These are phyloP conservation scores for Didymella exigua DNA, from an alignment of 2,329 filamentous ascomycete species.

Conservation along the genomic window DNA sequence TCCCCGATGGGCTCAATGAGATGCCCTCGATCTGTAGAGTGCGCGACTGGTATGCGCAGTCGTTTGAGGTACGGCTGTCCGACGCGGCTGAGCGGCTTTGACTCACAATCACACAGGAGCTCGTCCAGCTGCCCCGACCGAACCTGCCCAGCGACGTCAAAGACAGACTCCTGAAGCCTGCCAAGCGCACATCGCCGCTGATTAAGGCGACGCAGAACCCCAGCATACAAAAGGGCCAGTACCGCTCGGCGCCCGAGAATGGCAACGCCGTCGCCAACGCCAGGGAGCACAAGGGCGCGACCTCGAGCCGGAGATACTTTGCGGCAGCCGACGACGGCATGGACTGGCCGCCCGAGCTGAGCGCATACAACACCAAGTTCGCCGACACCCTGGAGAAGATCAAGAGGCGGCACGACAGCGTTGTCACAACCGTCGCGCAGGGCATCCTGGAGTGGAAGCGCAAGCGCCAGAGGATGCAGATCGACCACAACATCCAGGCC, in stretches of 20 bases:
- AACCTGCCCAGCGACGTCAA: constrained; percentile 75
- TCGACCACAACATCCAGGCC: constrained; percentile 94
- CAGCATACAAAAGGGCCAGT: constrained; percentile 83
- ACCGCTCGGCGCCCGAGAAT: constrained; percentile 62
- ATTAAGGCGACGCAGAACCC: constrained; percentile 89
- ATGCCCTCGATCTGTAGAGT: constrained; percentile 97
- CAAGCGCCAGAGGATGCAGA: constrained; percentile 94
- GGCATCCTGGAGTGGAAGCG: constrained; percentile 98
- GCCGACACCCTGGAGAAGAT: constrained; percentile 88
- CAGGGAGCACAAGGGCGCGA: constrained; percentile 55
- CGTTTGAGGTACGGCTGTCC: constrained; percentile 78
- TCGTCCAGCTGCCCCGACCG: constrained; percentile 83
- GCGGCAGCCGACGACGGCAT: constrained; percentile 85
- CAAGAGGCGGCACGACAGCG: constrained; percentile 93
- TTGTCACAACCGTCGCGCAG: constrained; percentile 97
- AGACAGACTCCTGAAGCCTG: constrained; percentile 75
- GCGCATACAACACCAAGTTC: constrained; percentile 92
- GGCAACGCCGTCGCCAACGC: constrained; percentile 56
- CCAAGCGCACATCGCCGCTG: constrained; percentile 65
- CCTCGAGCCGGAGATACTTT: constrained; percentile 74
- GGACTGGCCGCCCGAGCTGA: constrained; percentile 92
- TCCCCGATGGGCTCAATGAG: constrained; percentile 94
- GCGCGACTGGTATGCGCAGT: constrained; percentile 98
- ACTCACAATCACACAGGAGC: constrained; percentile 69
- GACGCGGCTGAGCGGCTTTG: constrained; percentile 18